Conservation (phyloP, 2,329 filamentous ascomycete genomes). For the Penicillium psychrosexuale region DNA sequence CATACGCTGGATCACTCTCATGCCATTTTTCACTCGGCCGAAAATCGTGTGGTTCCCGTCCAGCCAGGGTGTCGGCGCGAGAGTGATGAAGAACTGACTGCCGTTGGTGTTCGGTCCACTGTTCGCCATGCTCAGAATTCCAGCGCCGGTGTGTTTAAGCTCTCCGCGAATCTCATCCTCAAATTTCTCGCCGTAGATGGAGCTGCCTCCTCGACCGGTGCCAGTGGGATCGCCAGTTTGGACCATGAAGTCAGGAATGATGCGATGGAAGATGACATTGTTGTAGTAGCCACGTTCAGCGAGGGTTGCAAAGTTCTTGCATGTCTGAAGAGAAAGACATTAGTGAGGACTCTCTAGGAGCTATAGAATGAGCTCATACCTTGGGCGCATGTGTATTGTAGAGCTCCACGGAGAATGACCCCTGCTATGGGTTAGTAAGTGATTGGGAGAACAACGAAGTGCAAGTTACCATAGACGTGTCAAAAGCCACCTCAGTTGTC, state of each 20-base stretch:
- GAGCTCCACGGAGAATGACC: conserved; percentile 80
- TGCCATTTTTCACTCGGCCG: conserved; percentile 78
- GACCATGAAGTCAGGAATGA: conserved; percentile 95
- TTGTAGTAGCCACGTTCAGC: conserved; percentile 84
- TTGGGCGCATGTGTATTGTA: conserved; percentile 84
- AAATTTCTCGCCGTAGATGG: conserved; percentile 91
- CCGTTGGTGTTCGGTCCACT: conserved; percentile 90
- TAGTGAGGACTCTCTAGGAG: conserved; percentile 10
- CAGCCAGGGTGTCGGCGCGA: conserved; percentile 92
- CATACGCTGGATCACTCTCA: conserved; percentile 82
- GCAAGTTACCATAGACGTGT: conserved; percentile 74
- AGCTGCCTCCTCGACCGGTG: conserved; percentile 81
- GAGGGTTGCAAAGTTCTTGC: conserved; percentile 82
- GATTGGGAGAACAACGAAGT: background rate
- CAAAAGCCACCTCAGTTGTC: conserved; percentile 74
- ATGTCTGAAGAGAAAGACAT: conserved; percentile 55
- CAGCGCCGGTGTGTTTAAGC: conserved; percentile 88
- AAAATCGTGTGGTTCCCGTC: conserved; percentile 98
- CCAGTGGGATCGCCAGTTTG: conserved; percentile 93
- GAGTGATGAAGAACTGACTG: conserved; percentile 91
- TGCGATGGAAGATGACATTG: conserved; percentile 80
- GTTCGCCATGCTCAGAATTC: conserved; percentile 96
- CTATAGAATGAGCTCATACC: conserved; percentile 31
- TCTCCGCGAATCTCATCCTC: conserved; percentile 79
- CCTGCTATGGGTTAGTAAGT: conserved; percentile 51